phyloP scores from a whole-genome alignment of 1,284 basidiomycete genomes.

The Heimioporus retisporus region DNA sequence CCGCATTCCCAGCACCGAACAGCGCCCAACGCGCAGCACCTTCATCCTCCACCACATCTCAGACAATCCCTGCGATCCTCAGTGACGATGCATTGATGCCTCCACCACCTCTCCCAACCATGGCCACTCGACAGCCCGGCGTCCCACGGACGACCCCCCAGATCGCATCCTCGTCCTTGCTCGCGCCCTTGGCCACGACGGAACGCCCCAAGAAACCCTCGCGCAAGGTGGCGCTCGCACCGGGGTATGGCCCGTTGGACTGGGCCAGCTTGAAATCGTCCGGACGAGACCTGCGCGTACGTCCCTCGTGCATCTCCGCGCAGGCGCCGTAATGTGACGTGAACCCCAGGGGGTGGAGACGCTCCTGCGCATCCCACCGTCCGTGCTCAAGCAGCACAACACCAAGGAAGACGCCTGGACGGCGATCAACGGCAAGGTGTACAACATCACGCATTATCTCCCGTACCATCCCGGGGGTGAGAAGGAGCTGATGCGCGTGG shows the following conservation, averaged over 20 bases:
- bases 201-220: conserved; percentile 65
- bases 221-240: conserved; percentile 88
- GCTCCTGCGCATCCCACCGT: conserved; percentile 83
- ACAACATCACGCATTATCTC: conserved; percentile 96
- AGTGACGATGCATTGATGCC: conserved; percentile 74
- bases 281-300: conserved; percentile 81
- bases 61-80: conserved; percentile 54
- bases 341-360: conserved; percentile 66
- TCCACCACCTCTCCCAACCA: conserved; percentile 68
- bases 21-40: conserved; percentile 80
- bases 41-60: conserved; percentile 22
- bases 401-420: conserved; percentile 94
- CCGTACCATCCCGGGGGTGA: conserved; percentile 96
- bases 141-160: conserved; percentile 43
- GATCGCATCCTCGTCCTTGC: conserved; percentile 56
- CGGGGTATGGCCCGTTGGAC: conserved; percentile 94
- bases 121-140: conserved; percentile 57
- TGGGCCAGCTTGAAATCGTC: conserved; percentile 93
- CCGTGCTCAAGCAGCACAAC: conserved; percentile 87
- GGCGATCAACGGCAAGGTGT: conserved; percentile 93
- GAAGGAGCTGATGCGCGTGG: conserved; percentile 95
- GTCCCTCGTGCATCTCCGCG: not conserved
- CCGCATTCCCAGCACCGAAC: conserved; percentile 85
- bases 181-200: conserved; percentile 68
- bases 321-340: conserved; percentile 6